Evolutionary conservation across 345 rosid species (phyloP).

Genomic region (Eucalyptus pumila): DNA sequence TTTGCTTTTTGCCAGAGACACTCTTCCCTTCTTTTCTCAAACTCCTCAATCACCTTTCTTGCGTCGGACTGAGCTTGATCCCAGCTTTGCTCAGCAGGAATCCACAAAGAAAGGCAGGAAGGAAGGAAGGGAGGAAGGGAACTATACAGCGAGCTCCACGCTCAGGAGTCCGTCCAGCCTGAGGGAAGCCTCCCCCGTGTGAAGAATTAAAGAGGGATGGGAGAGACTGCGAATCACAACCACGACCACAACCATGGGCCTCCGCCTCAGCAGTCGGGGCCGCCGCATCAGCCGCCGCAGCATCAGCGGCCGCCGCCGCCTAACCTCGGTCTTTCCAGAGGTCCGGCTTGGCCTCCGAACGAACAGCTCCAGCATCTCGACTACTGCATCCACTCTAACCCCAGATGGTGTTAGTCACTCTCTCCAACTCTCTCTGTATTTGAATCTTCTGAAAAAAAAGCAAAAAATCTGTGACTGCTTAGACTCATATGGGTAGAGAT

Average conservation of each 20-base stretch:
- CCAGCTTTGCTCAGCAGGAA: not conserved
- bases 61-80: not conserved
- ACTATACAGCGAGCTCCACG: not conserved
- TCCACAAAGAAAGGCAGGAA: not conserved
- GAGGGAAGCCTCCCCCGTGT: not conserved
- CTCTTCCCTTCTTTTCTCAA: not conserved
- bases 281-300: slow-evolving; percentile 19
- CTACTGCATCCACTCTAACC: slow-evolving; percentile 98
- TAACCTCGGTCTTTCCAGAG: slow-evolving; percentile 29
- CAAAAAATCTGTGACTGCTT: not conserved
- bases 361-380: slow-evolving; percentile 91
- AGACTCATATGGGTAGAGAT: not conserved
- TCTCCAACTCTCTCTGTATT: not conserved
- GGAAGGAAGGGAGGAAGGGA: not conserved
- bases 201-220: slow-evolving; percentile 14
- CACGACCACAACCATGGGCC: slow-evolving; percentile 1
- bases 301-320: slow-evolving; percentile 29
- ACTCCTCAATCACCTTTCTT: not conserved
- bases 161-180: not conserved
- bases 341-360: slow-evolving; percentile 68
- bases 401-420: slow-evolving; percentile 83
- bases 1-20: not conserved
- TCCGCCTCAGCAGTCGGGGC: slow-evolving; percentile 19
- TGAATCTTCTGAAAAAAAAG: not conserved
- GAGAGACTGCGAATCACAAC: slow-evolving; percentile 25